Conservation (phyloP, 2,329 filamentous ascomycete species). For the Xylaria sp. region DNA sequence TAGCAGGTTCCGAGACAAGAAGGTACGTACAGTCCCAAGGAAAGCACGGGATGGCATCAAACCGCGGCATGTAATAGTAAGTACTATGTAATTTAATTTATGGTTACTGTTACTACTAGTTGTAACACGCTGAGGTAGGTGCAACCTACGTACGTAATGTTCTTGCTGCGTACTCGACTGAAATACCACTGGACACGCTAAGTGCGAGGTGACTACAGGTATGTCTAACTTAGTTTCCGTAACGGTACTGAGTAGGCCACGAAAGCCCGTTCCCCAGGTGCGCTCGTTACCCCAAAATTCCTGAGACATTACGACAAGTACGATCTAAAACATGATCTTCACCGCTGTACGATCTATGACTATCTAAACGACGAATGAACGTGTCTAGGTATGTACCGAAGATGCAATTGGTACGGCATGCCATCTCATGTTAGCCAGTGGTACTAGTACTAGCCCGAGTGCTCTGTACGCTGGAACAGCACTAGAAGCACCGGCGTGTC, state of each 20-base stretch:
- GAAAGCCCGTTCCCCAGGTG: too few species aligned
- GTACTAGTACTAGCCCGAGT: conserved; percentile 8
- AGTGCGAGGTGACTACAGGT: background rate
- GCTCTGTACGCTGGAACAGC: conserved; percentile 13
- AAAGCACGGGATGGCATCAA: conserved; percentile 4
- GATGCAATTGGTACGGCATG: background rate
- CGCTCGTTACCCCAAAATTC: too few species aligned
- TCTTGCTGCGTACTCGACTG: background rate
- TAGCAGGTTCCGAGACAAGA: conserved; percentile 33
- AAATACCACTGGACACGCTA: background rate
- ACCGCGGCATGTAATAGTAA: conserved; percentile 3
- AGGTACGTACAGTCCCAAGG: conserved; percentile 14
- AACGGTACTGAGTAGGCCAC: background rate
- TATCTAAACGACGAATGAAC: background rate
- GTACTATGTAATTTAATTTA: conserved; percentile 4
- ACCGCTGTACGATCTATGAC: background rate
- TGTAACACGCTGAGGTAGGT: conserved; percentile 4
- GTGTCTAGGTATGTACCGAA: background rate
- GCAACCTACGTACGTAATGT: background rate
- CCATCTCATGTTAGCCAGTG: conserved; percentile 8
- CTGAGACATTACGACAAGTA: too few species aligned
- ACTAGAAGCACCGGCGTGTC: conserved; percentile 27
- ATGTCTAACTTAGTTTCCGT: background rate
- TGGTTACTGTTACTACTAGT: background rate
- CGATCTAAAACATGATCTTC: conserved; percentile 4